Evolutionary conservation across 257 asterid genomes (phyloP).

Genomic region (Cruciata laevipes): DNA sequence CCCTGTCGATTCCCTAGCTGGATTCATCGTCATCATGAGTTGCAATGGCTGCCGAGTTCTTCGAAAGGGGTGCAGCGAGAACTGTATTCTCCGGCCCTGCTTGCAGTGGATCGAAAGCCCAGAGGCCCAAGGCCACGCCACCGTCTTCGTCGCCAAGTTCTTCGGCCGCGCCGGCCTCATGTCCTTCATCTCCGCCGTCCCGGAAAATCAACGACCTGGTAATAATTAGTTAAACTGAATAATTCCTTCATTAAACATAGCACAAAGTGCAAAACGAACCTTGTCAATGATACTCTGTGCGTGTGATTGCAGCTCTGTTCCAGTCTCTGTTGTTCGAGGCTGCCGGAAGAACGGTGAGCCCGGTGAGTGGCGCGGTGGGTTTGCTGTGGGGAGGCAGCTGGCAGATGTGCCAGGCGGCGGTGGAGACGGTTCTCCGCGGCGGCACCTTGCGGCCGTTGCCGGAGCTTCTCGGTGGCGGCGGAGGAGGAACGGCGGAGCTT

Average conservation of each 20-base stretch:
- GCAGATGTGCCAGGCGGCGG: constrained; percentile 66
- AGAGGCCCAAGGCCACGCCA: constrained; percentile 65
- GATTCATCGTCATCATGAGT: constrained; percentile 33
- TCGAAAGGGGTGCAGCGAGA: constrained; percentile 68
- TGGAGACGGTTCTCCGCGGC: constrained; percentile 65
- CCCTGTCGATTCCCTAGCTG: background rate
- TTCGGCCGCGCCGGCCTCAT: constrained; percentile 74
- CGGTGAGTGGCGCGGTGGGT: constrained; percentile 68
- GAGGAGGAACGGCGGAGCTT: constrained; percentile 22
- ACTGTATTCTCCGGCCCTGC: constrained; percentile 54
- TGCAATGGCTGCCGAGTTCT: constrained; percentile 78
- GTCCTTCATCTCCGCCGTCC: constrained; percentile 60
- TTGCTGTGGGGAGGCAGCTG: constrained; percentile 55
- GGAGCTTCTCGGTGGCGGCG: constrained; percentile 27
- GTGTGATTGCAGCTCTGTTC: constrained; percentile 43
- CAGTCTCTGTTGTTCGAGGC: constrained; percentile 65
- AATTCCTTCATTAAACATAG: too few relatives aligned
- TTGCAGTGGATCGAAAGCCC: constrained; percentile 52
- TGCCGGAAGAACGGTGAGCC: constrained; percentile 77
- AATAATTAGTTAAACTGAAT: background rate
- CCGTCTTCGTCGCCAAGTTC: constrained; percentile 69
- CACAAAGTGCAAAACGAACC: background rate
- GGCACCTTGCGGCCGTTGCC: constrained; percentile 45
- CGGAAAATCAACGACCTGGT: constrained; percentile 57
- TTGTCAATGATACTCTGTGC: background rate